Evolutionary conservation across 495 filamentous ascomycete species (phyloP).

Genomic region (Hypomontagnella monticulosa): DNA sequence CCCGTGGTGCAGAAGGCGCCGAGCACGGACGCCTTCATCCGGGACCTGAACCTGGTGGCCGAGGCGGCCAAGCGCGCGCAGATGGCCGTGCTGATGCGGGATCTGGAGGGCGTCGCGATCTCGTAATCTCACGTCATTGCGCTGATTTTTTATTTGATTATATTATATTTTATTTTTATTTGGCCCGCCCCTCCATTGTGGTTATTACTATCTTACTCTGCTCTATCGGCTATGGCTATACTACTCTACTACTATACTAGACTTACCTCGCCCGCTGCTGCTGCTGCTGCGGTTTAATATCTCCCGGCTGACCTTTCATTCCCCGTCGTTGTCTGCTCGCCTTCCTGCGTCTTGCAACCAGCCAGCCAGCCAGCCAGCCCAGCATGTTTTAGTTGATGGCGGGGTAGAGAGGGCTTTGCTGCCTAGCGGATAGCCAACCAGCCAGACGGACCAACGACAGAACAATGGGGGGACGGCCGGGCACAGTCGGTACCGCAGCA

Average conservation of each 20-base stretch:
- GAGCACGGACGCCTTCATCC: slow-evolving; percentile 71
- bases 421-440: too few species aligned
- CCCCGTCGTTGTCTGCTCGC: neutral
- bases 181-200: neutral
- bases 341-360: too few species aligned
- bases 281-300: neutral
- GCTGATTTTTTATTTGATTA: too few species aligned
- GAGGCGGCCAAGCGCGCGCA: slow-evolving; percentile 94
- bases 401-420: too few species aligned
- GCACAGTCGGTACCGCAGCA: neutral
- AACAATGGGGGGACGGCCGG: too few species aligned
- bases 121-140: slow-evolving; percentile 43
- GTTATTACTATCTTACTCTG: too few species aligned
- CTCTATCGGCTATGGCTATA: too few species aligned
- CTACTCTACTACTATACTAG: too few species aligned
- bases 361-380: too few species aligned
- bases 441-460: too few species aligned
- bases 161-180: too few species aligned
- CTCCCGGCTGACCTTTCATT: neutral
- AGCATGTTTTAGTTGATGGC: too few species aligned
- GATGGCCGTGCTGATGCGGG: slow-evolving; percentile 84
- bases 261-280: neutral
- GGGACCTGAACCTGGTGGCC: slow-evolving; percentile 87
- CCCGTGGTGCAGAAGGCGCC: slow-evolving; percentile 46
- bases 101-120: slow-evolving; percentile 74